phyloP scores from a whole-genome alignment of 1,284 basidiomycete genomes.

The Fistulina hepatica region DNA sequence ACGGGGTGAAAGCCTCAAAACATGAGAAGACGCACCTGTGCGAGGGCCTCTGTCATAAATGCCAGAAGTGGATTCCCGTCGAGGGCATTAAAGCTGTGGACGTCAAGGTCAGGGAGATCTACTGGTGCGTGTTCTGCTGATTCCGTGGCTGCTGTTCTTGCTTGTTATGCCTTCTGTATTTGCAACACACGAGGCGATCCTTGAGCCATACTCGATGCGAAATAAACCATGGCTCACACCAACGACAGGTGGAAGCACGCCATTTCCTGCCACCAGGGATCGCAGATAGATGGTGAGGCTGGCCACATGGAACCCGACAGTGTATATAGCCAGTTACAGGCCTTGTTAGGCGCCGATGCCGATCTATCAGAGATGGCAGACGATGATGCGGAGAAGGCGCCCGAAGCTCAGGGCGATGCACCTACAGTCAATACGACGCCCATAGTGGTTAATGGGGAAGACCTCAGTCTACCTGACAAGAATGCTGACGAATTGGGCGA shows the following conservation, averaged over 20 bases:
- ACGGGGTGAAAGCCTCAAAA: slow-evolving; percentile 25
- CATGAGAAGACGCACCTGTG: slow-evolving; percentile 47
- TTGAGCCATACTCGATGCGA: too few species aligned
- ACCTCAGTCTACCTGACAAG: too few species aligned
- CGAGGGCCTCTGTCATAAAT: slow-evolving; percentile 69
- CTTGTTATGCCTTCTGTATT: background rate
- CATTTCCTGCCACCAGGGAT: slow-evolving; percentile 53
- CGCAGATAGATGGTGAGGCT: slow-evolving; percentile 44
- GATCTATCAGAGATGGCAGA: too few species aligned
- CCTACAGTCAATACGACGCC: too few species aligned
- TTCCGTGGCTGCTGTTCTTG: background rate
- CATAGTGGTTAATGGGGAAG: too few species aligned
- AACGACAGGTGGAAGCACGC: slow-evolving; percentile 70
- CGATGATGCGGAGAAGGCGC: too few species aligned
- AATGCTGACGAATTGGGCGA: too few species aligned
- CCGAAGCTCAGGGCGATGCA: too few species aligned
- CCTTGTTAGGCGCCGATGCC: too few species aligned
- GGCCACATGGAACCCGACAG: too few species aligned
- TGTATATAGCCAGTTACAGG: too few species aligned
- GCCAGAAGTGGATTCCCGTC: slow-evolving; percentile 56
- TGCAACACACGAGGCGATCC: too few species aligned
- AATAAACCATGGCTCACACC: slow-evolving; percentile 5
- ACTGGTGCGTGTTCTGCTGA: slow-evolving; percentile 38
- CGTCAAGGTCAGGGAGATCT: slow-evolving; percentile 60
- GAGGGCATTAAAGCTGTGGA: slow-evolving; percentile 64